Evolutionary conservation across 1,139 yeast genomes (phyloP).

Genomic region (Saccharomyces hybrid): DNA sequence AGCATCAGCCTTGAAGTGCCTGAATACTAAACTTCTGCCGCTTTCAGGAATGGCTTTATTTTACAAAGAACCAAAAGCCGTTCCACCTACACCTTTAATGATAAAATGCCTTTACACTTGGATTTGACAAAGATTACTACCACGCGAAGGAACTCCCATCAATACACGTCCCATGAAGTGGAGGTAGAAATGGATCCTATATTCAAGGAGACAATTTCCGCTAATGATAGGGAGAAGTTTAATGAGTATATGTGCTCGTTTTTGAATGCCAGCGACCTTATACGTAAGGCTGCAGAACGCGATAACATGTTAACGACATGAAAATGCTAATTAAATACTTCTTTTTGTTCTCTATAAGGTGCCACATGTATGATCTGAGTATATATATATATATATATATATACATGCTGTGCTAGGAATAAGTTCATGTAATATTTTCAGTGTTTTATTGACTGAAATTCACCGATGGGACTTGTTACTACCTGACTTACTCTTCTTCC

Average conservation of each 20-base stretch:
- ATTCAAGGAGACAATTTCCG: not conserved
- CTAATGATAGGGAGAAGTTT: not conserved
- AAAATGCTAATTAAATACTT: not conserved
- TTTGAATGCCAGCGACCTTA: not conserved
- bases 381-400: not conserved
- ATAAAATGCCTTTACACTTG: not conserved
- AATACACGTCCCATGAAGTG: not conserved
- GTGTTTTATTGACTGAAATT: not conserved
- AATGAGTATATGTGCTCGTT: not conserved
- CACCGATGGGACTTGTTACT: not conserved
- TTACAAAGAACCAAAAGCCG: not conserved
- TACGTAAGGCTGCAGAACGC: not conserved
- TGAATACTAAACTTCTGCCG: not conserved
- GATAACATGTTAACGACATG: not conserved
- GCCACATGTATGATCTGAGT: not conserved
- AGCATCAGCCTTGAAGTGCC: not conserved
- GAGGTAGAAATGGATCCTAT: not conserved
- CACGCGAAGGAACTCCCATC: not conserved
- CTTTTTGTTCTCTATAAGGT: not conserved
- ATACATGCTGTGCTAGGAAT: not conserved
- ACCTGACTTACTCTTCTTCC: not conserved
- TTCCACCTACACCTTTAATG: not conserved
- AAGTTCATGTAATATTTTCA: not conserved
- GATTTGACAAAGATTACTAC: not conserved
- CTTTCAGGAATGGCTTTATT: not conserved